These are phyloP conservation scores for Scenedesmus sp. DNA, from an alignment of 163 green algal species.

Conservation along the genomic window DNA sequence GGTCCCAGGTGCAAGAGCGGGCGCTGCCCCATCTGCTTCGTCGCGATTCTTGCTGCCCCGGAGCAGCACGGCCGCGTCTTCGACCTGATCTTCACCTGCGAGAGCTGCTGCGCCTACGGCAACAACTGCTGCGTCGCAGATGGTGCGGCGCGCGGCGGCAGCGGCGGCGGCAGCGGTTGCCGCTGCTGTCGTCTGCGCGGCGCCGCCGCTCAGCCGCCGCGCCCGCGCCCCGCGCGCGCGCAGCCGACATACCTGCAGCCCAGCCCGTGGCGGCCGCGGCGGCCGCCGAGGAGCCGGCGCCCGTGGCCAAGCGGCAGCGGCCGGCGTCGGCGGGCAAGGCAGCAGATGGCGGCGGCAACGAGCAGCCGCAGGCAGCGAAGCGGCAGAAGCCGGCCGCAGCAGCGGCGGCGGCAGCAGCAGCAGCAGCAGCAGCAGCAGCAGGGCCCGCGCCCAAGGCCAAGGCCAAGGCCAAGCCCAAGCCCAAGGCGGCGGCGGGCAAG, in stretches of 20 bases:
- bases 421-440: neutral
- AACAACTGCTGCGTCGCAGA: neutral
- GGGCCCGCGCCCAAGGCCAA: no score
- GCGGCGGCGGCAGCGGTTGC: neutral
- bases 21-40: conserved; percentile 18
- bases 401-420: neutral
- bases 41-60: neutral
- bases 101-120: conserved; percentile 29
- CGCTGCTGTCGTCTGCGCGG: neutral
- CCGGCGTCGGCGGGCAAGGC: neutral
- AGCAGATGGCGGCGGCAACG: conserved; percentile 2
- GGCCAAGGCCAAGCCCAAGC: no score
- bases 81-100: conserved; percentile 5
- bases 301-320: neutral
- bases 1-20: conserved; percentile 1
- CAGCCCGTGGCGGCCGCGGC: neutral
- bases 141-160: neutral
- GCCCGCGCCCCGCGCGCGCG: neutral
- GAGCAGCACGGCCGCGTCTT: neutral
- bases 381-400: neutral
- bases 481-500: no score
- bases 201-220: neutral
- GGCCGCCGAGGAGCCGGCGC: neutral
- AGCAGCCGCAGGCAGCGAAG: neutral
- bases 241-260: neutral